Evolutionary conservation across 1,284 basidiomycete genomes (phyloP).

Genomic region (Ceratorhiza oryzae-sativae): DNA sequence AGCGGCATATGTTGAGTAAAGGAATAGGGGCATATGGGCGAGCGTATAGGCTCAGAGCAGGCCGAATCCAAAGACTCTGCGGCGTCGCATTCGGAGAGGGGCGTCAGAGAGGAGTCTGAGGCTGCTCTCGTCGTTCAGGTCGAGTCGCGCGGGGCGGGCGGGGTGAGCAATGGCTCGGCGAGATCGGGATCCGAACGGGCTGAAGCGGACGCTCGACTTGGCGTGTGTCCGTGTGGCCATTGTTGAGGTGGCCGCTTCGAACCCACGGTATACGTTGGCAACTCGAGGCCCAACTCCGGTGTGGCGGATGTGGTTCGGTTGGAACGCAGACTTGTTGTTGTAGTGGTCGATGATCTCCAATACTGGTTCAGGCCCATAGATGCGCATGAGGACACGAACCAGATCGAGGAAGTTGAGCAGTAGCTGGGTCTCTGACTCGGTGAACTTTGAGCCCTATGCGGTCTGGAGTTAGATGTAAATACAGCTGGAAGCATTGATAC

Average conservation of each 20-base stretch:
- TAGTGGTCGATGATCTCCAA: too few species aligned
- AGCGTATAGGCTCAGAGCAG: neutral
- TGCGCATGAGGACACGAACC: too few species aligned
- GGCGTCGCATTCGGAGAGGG: neutral
- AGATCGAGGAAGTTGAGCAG: too few species aligned
- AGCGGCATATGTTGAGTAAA: neutral
- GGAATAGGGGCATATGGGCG: slow-evolving; percentile 1
- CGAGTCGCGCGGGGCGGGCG: neutral
- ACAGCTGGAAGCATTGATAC: neutral
- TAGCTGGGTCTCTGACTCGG: too few species aligned
- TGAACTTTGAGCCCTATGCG: too few species aligned
- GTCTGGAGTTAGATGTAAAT: too few species aligned
- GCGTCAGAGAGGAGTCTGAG: neutral
- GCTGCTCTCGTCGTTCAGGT: neutral
- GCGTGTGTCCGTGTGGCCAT: neutral
- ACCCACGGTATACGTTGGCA: too few species aligned
- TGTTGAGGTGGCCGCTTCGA: neutral
- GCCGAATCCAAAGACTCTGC: neutral
- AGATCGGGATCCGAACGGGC: slow-evolving; percentile 5
- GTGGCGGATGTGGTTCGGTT: too few species aligned
- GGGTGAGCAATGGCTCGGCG: neutral
- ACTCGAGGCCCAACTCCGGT: too few species aligned
- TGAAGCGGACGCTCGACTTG: neutral
- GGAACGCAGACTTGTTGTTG: too few species aligned
- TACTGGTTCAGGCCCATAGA: too few species aligned